Evolutionary conservation across 768 basidiomycete species (phyloP), one percentile per base, ranked within the genome.

Genomic region (Tricholoma saponaceum): DNA sequence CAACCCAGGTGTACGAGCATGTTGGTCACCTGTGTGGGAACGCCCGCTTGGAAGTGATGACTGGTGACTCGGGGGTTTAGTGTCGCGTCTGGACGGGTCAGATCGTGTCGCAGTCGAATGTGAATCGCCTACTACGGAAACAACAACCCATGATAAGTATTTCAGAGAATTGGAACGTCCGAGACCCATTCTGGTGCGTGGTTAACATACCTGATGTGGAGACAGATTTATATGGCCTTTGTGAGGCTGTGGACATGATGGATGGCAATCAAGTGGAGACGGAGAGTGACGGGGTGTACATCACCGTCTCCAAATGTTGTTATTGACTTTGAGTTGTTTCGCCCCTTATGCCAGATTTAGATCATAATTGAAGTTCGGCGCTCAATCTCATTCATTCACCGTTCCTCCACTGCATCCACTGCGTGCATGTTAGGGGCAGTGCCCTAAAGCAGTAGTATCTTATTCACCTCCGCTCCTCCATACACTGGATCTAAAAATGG

Each of bases 21-120:
- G 14, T 30, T 64, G 63, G 49, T 64, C 69, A 23, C 58, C 65
- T 41, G 63, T 58, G 58, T 73, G 66, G 56, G 56, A 55, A 54
- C 59, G 66, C 26, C 65, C 68, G 59, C 72, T 72, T 25, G 83
- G 78, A 56, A 80, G 72, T 57, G 81, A 72, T 7, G 84, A 83
- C 64, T 83, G 77, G 72, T 84, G 85, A 67, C 33, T 62, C 49
- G 33, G 60, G 35, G 39, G 57, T 13, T 65, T 62, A 3, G 60
- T 59, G 44, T 66, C 64, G 39, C 57, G 55, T 51, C 58, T 59
- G 20, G 64, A 60, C 8, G 32, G 41, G 25, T 62, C 58, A 13
- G 33, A 46, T 37, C 13, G 46, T 26, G 46, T 50, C 6, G 49
- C 22, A n/a, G 23, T 54, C 12, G 55, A 12, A 39, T 47, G 55